Conservation (phyloP, 2,329 filamentous ascomycete species). For the Pseudogymnoascus sp. region DNA sequence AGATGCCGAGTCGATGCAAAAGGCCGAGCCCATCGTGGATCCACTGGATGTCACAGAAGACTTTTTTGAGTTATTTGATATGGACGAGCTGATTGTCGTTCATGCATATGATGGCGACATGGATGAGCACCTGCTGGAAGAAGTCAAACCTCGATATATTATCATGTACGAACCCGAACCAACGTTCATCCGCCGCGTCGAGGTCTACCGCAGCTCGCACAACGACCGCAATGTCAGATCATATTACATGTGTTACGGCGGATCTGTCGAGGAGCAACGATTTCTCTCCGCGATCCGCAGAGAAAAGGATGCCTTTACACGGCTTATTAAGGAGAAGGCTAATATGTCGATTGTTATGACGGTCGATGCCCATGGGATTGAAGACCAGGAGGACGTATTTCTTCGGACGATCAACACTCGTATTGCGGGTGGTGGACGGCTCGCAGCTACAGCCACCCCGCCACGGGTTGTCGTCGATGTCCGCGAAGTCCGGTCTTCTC, state of each 20-base stretch:
- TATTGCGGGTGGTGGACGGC: conserved; percentile 83
- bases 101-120: conserved; percentile 94
- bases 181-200: conserved; percentile 85
- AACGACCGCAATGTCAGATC: conserved; percentile 80
- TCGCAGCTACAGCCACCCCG: conserved; percentile 74
- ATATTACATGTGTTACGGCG: conserved; percentile 94
- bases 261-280: conserved; percentile 89
- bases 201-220: conserved; percentile 93
- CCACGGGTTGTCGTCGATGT: conserved; percentile 92
- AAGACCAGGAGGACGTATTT: conserved; percentile 85
- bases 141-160: conserved; percentile 85
- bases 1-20: conserved; percentile 65
- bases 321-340: conserved; percentile 86
- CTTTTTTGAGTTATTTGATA: conserved; percentile 84
- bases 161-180: conserved; percentile 98
- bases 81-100: conserved; percentile 78
- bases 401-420: conserved; percentile 92
- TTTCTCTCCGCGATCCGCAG: conserved; percentile 84
- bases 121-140: conserved; percentile 93
- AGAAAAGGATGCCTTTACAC: conserved; percentile 94
- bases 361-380: conserved; percentile 55
- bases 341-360: conserved; percentile 86
- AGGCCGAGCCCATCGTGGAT: conserved; percentile 67
- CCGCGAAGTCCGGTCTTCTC: conserved; percentile 86
- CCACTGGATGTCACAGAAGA: conserved; percentile 86